These are phyloP conservation scores for Clarireedia paspali DNA, from an alignment of 2,329 filamentous ascomycete genomes.

Conservation along the genomic window DNA sequence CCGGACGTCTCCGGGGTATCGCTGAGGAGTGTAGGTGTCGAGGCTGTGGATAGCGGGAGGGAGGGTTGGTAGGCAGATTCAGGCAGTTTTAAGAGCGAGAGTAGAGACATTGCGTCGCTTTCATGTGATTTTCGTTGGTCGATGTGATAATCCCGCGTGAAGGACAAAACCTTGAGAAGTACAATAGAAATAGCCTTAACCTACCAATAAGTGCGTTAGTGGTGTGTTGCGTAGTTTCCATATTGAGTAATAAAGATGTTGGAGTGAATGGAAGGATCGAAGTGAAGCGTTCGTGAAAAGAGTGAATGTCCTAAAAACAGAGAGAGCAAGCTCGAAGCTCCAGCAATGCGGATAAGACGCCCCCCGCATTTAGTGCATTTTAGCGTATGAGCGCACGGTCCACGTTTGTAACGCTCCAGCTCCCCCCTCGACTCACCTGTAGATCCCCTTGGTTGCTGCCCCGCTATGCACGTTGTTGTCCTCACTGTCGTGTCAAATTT, in stretches of 20 bases:
- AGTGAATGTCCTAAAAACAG: not conserved
- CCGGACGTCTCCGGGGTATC: not conserved
- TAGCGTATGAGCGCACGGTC: not conserved
- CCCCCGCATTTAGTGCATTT: not conserved
- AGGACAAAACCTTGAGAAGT: not conserved
- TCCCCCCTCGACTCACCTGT: not conserved
- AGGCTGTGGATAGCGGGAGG: not conserved
- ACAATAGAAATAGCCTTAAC: slow-evolving; percentile 8
- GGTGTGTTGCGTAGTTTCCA: slow-evolving; percentile 25
- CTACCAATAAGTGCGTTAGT: slow-evolving; percentile 25
- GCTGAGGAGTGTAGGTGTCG: not conserved
- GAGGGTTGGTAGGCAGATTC: not conserved
- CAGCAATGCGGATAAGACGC: not conserved
- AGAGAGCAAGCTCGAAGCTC: not conserved
- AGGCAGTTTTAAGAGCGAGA: no score
- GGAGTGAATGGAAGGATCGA: not conserved
- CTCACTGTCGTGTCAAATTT: slow-evolving; percentile 8
- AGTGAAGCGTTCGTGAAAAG: not conserved
- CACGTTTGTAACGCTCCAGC: not conserved
- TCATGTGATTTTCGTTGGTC: not conserved
- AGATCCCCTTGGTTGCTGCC: not conserved
- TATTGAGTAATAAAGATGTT: slow-evolving; percentile 11
- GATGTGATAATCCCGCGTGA: not conserved
- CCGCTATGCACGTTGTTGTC: slow-evolving; percentile 6
- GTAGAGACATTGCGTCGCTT: not conserved